Percentiles rank a stretch among this genome's conserved stretches.
Evolutionary conservation across 495 filamentous ascomycete species (phyloP).

Genomic region (Penicillium goetzii): DNA sequence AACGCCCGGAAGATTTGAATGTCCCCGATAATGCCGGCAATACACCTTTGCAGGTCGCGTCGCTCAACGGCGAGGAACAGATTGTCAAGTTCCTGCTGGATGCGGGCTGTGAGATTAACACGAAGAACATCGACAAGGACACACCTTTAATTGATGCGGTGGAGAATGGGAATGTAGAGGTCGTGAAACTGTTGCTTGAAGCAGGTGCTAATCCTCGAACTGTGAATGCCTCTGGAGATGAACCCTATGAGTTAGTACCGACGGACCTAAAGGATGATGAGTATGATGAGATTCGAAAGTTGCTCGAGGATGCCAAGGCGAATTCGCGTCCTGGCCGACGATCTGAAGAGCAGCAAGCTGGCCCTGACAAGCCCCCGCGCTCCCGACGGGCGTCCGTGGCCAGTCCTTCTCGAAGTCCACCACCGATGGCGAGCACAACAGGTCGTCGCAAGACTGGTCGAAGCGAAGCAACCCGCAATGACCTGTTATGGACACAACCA

Average conservation of each 20-base stretch:
- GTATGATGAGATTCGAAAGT: conserved; percentile 57
- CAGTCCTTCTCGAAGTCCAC: conserved; percentile 54
- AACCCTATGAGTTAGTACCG: conserved; percentile 81
- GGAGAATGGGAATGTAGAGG: conserved; percentile 90
- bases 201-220: conserved; percentile 88
- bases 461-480: conserved; percentile 63
- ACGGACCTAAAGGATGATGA: conserved; percentile 73
- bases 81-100: conserved; percentile 75
- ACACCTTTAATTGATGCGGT: conserved; percentile 95
- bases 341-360: conserved; percentile 65
- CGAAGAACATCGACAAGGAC: conserved; percentile 81
- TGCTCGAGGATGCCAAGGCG: conserved; percentile 51
- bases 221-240: conserved; percentile 82
- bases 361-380: conserved; percentile 59
- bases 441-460: conserved; percentile 58
- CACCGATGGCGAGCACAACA: conserved; percentile 37
- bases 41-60: conserved; percentile 88
- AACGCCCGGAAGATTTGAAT: conserved; percentile 84
- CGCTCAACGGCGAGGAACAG: conserved; percentile 77
- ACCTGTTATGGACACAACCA: conserved; percentile 63
- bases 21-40: conserved; percentile 91
- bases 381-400: conserved; percentile 67
- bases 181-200: conserved; percentile 81
- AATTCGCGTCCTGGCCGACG: conserved; percentile 55
- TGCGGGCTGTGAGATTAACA: conserved; percentile 79